Conservation (phyloP, 805 yeast genomes). For the Myxozyma monticola region DNA sequence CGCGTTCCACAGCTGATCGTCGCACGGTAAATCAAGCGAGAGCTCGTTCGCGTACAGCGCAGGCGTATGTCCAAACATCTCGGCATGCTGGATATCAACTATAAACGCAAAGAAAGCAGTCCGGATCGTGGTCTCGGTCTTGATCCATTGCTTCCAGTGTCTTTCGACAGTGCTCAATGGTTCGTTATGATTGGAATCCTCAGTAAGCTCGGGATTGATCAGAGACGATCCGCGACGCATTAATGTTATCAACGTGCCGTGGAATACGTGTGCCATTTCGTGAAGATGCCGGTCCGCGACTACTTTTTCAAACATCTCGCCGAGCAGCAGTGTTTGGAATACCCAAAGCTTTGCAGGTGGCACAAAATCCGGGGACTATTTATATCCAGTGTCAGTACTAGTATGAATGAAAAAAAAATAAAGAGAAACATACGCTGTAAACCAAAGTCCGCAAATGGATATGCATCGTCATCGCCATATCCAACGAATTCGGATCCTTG, state of each 20-base stretch:
- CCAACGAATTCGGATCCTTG: slow-evolving; percentile 15
- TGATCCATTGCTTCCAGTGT: slow-evolving; percentile 50
- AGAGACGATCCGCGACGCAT: slow-evolving; percentile 31
- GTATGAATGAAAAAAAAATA: not conserved
- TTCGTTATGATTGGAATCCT: slow-evolving; percentile 20
- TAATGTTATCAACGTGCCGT: slow-evolving; percentile 36
- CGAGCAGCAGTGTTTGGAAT: slow-evolving; percentile 35
- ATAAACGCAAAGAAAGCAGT: slow-evolving; percentile 45
- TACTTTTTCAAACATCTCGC: slow-evolving; percentile 33
- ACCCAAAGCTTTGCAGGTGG: slow-evolving; percentile 33
- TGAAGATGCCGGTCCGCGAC: slow-evolving; percentile 35
- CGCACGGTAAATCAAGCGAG: slow-evolving; percentile 48
- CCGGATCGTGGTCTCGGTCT: slow-evolving; percentile 46
- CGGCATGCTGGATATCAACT: slow-evolving; percentile 44
- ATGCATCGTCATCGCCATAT: slow-evolving; percentile 16
- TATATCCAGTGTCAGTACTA: slow-evolving; percentile 23
- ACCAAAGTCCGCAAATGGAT: slow-evolving; percentile 17
- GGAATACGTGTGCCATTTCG: slow-evolving; percentile 39
- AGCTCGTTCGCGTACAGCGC: slow-evolving; percentile 46
- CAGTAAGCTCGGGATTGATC: slow-evolving; percentile 24
- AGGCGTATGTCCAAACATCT: slow-evolving; percentile 40
- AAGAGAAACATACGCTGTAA: slow-evolving; percentile 11
- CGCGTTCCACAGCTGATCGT: slow-evolving; percentile 49
- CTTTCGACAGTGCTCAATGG: slow-evolving; percentile 23
- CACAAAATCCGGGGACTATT: slow-evolving; percentile 33